Evolutionary conservation across 2,329 filamentous ascomycete genomes (phyloP).

Genomic region (Fusarium succisae): DNA sequence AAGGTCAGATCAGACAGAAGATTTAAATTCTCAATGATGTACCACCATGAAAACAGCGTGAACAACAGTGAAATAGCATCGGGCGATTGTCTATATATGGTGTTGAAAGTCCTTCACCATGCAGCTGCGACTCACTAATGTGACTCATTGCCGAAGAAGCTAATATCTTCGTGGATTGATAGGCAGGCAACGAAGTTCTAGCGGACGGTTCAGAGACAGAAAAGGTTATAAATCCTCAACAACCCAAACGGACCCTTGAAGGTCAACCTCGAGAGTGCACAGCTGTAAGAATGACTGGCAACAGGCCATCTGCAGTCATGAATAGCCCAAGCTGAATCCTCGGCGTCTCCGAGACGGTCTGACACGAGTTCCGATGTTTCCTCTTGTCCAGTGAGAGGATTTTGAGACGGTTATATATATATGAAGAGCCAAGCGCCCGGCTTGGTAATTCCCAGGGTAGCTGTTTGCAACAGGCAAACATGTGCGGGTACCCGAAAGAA

Average conservation of each 20-base stretch:
- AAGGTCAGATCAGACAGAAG: not conserved
- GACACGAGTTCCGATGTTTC: not conserved
- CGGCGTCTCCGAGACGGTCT: not conserved
- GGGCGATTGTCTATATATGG: slow-evolving; percentile 3
- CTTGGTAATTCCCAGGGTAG: not conserved
- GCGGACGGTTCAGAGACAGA: not conserved
- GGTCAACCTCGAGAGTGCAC: not conserved
- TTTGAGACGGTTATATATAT: not conserved
- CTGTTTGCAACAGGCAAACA: not conserved
- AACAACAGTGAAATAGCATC: not conserved
- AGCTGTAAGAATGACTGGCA: not conserved
- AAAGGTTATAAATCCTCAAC: not conserved
- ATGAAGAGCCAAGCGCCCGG: not conserved
- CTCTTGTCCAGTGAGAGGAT: not conserved
- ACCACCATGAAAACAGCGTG: not conserved
- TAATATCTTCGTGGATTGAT: not conserved
- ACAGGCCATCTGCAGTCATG: not conserved
- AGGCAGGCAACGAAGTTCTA: slow-evolving; percentile 1
- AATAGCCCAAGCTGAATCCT: not conserved
- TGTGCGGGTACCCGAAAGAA: not conserved
- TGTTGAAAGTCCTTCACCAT: not conserved
- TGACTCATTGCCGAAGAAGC: slow-evolving; percentile 25
- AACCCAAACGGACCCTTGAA: not conserved
- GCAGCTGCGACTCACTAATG: not conserved
- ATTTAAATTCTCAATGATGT: not conserved